These are phyloP conservation scores for Mycosphaerelloides madeirae DNA, from an alignment of 2,329 filamentous ascomycete genomes.

Conservation along the genomic window DNA sequence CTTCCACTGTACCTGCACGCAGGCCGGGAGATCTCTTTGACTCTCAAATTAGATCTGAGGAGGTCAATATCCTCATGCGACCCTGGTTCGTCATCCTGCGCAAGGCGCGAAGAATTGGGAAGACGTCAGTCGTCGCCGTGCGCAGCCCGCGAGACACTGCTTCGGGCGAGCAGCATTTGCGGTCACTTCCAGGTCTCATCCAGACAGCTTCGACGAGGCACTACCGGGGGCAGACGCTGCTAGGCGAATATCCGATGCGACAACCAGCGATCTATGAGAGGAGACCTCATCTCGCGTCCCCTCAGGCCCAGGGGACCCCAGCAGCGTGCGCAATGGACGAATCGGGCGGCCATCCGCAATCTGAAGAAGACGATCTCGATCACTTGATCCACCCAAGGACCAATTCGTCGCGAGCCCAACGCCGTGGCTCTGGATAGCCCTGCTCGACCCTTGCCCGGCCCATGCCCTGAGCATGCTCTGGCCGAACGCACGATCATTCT, in stretches of 20 bases:
- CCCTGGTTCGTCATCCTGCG: constrained; percentile 11
- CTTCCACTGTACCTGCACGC: background rate
- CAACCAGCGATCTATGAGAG: background rate
- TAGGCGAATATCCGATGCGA: background rate
- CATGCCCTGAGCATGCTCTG: background rate
- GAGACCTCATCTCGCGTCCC: constrained; percentile 10
- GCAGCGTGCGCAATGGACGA: constrained; percentile 6
- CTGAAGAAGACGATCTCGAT: constrained; percentile 11
- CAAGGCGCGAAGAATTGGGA: constrained; percentile 9
- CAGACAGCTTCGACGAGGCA: no score
- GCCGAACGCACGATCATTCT: no score
- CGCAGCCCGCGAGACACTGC: constrained; percentile 2
- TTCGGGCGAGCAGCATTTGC: constrained; percentile 10
- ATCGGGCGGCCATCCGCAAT: constrained; percentile 17
- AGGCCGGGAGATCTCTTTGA: constrained; percentile 12
- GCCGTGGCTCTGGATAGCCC: constrained; percentile 11
- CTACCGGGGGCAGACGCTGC: no score
- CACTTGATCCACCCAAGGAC: constrained; percentile 10
- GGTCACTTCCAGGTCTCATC: background rate
- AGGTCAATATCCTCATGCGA: constrained; percentile 15
- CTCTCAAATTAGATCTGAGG: constrained; percentile 18
- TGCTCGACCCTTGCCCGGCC: background rate
- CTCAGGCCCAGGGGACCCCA: constrained; percentile 4
- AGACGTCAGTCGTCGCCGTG: constrained; percentile 10
- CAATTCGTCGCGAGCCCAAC: constrained; percentile 10